These are phyloP conservation scores for Cercospora sojina DNA, from an alignment of 2,329 filamentous ascomycete species.

Conservation along the genomic window DNA sequence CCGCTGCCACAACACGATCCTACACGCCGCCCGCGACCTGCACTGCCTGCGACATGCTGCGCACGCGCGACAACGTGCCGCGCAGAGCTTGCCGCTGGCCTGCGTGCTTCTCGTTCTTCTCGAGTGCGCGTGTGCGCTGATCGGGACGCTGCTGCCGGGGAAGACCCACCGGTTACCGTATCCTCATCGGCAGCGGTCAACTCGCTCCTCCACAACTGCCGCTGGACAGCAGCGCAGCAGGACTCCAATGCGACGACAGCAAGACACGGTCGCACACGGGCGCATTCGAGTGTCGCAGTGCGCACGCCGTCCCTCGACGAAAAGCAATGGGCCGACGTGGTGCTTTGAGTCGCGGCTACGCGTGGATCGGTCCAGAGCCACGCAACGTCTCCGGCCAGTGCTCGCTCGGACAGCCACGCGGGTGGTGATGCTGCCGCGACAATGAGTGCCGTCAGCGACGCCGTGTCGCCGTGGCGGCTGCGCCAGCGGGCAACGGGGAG, in stretches of 20 bases:
- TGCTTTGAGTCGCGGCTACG: background rate
- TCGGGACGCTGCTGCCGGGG: background rate
- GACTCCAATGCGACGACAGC: background rate
- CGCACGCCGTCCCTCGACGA: background rate
- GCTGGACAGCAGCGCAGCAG: background rate
- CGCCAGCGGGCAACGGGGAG: background rate
- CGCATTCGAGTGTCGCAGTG: background rate
- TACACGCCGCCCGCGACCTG: background rate
- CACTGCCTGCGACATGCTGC: background rate
- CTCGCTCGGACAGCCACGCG: background rate
- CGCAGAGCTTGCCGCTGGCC: background rate
- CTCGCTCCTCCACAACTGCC: background rate
- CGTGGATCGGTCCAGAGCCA: background rate
- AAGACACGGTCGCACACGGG: background rate
- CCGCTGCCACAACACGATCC: background rate
- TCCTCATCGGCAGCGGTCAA: background rate
- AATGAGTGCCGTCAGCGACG: background rate
- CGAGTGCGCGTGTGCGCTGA: background rate
- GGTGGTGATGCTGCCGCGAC: background rate
- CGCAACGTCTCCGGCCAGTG: background rate
- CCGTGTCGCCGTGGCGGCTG: background rate
- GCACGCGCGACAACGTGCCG: background rate
- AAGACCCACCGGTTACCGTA: constrained; percentile 2
- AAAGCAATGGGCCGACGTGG: background rate
- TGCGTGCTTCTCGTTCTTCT: background rate